Conservation (phyloP, 352 stramenopile species). For the Globisporangium abappressorium region DNA sequence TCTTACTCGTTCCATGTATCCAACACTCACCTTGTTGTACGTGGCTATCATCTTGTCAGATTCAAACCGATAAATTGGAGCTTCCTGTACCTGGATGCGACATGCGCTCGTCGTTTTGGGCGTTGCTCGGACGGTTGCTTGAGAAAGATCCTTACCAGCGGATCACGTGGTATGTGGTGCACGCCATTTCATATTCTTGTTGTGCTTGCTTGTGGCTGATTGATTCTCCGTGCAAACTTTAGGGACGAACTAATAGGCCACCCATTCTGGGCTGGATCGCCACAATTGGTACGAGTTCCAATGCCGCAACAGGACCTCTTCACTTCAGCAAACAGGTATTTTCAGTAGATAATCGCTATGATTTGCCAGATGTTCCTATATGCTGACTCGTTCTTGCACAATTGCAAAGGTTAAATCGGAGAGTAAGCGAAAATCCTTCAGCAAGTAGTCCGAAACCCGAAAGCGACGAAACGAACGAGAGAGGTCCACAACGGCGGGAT, state of each 20-base stretch:
- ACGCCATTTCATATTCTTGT: background rate
- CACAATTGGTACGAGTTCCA: conserved; percentile 23
- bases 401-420: background rate
- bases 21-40: background rate
- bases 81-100: conserved; percentile 42
- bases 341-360: background rate
- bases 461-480: background rate
- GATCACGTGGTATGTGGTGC: conserved; percentile 60
- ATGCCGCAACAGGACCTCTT: conserved; percentile 73
- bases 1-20: background rate
- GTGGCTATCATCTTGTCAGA: conserved; percentile 31
- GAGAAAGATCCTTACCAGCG: conserved; percentile 68
- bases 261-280: conserved; percentile 55
- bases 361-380: background rate
- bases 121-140: conserved; percentile 56
- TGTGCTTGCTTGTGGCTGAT: conserved; percentile 8
- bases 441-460: conserved; percentile 2
- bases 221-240: background rate
- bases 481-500: background rate
- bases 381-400: background rate
- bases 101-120: conserved; percentile 55
- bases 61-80: conserved; percentile 55
- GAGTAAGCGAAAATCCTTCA: background rate
- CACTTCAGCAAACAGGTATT: conserved; percentile 20
- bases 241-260: conserved; percentile 70